Evolutionary conservation across 108 stramenopile species (phyloP), one percentile per base, ranked within the genome.

Genomic region (Cyclotella choctawhatcheeana): DNA sequence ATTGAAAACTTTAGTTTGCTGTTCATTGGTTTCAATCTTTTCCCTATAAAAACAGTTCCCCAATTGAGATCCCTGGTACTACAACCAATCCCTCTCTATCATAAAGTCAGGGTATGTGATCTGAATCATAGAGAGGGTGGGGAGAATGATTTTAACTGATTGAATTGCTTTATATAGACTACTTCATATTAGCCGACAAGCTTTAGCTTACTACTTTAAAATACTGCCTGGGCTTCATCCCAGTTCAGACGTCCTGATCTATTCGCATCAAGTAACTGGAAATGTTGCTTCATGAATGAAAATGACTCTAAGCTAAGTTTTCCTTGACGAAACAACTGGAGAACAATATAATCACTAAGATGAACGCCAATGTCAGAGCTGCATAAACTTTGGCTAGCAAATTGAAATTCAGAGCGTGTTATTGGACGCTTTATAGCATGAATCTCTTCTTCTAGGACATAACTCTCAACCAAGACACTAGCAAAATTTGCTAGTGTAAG

Each of bases 251-350:
- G 30, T 10, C 65, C 65, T 21, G 65, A 67, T 14, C 34, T 0
- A 67, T 69, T 56, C 22, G 59, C 45, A 55, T 76, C 75, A 20
- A 68, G 44, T 2, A 64, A 8, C 21, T 76, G 44, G 26, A 58
- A 90, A 31, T 88, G 81, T 21, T 76, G 56, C 63, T 78, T 86
- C 67, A 90, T 73, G 8, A 88, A 58, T 18, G 82, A 43, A 30
- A 88, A 69, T 3, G 77, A 76, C 17, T 82, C 71, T 12, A 77
- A 48, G 14, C 79, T 71, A 6, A 87, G 45, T 31, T 82, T 86
- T 5, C 89, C 89, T 50, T 87, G 89, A 20, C 89, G 76, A 21
- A 90, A 70, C 35, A 90, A 44, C 55, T 90, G 89, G 48, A 90
- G 45, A 2, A 90, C 89, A 5, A 90, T 79, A 34, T 77, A 90